Evolutionary conservation across 2,329 filamentous ascomycete species (phyloP).

Genomic region (Trichoderma atroviride): DNA sequence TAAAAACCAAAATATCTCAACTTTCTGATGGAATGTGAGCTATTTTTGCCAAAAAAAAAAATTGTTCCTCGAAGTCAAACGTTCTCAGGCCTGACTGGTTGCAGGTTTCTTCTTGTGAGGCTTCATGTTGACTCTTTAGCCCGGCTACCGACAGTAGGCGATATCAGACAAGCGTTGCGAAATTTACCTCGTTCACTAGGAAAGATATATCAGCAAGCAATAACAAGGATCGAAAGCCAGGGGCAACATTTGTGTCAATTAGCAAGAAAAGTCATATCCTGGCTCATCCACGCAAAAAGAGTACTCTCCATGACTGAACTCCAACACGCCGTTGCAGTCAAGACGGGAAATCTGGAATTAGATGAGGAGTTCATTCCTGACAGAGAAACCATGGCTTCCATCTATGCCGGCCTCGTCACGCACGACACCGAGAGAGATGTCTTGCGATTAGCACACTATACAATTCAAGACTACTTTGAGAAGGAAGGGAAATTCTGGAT

Average conservation of each 20-base stretch:
- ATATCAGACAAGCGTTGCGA: neutral
- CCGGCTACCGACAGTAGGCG: neutral
- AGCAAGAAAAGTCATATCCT: constrained; percentile 3
- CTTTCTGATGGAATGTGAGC: constrained; percentile 4
- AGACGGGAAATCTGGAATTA: neutral
- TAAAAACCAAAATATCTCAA: neutral
- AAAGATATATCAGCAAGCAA: constrained; percentile 1
- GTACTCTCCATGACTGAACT: constrained; percentile 6
- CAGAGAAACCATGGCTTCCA: neutral
- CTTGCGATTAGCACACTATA: constrained; percentile 17
- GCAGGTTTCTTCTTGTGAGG: constrained; percentile 12
- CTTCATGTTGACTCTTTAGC: neutral
- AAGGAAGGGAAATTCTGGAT: neutral
- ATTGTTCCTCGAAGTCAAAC: no score
- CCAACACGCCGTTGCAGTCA: neutral
- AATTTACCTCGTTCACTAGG: neutral
- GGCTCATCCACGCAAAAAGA: constrained; percentile 10
- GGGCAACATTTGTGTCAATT: neutral
- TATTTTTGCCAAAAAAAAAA: neutral
- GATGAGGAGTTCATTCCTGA: neutral
- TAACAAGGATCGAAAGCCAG: constrained; percentile 14
- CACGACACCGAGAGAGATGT: neutral
- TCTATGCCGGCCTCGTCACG: constrained; percentile 16
- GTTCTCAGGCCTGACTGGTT: no score
- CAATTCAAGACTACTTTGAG: constrained; percentile 16